phyloP scores from a whole-genome alignment of 768 basidiomycete species.

The Tylopilus rubrobrunneus region DNA sequence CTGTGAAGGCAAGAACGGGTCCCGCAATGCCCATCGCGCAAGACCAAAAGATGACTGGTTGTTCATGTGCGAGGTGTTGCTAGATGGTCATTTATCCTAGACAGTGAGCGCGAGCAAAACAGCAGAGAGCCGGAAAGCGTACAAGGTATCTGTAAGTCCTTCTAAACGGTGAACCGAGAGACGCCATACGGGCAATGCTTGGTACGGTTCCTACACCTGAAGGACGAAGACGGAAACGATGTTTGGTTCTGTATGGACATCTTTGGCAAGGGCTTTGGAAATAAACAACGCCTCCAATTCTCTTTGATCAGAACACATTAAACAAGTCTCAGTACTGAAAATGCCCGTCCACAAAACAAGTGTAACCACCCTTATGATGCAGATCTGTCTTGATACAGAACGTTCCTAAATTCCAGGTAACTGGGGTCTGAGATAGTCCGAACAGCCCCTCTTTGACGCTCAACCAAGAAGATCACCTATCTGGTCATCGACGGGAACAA shows the following conservation, averaged over 20 bases:
- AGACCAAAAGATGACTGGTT: conserved; percentile 88
- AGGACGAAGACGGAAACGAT: conserved; percentile 15
- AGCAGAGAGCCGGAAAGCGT: not conserved
- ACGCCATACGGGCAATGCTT: conserved; percentile 23
- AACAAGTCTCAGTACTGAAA: not conserved
- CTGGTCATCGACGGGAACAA: not conserved
- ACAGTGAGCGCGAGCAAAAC: not conserved
- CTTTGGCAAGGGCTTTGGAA: conserved; percentile 25
- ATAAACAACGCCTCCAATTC: conserved; percentile 14
- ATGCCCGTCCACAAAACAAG: too few species aligned
- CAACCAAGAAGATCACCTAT: not conserved
- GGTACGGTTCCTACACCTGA: not conserved
- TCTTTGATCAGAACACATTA: not conserved
- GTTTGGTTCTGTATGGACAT: conserved; percentile 20
- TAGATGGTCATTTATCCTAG: conserved; percentile 25
- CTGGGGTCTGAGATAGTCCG: not conserved
- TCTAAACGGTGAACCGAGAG: conserved; percentile 28
- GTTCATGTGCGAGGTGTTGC: conserved; percentile 91
- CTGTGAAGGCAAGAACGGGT: conserved; percentile 63
- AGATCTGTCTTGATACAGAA: too few species aligned
- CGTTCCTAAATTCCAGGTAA: not conserved
- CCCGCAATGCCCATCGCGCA: conserved; percentile 70
- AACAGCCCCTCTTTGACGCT: not conserved
- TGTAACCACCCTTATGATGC: too few species aligned
- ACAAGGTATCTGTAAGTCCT: conserved; percentile 30